Conservation (phyloP, 306 rosid genomes). For the Glycyrrhiza uralensis region DNA sequence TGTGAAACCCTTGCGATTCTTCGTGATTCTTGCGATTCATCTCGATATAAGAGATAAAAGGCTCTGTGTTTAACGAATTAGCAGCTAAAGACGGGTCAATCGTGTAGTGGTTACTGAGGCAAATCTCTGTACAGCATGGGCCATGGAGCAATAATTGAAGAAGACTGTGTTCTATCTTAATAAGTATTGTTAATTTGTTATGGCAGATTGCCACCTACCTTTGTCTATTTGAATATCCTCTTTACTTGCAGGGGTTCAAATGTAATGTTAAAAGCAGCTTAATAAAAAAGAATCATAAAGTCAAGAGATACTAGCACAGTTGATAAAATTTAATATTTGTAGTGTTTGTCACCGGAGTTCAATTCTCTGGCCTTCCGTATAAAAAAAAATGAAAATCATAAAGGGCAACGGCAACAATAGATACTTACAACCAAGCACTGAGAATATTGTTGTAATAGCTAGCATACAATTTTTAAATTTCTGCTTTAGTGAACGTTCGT, state of each 20-base stretch:
- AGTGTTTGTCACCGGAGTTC: too few species aligned
- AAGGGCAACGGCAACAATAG: not conserved
- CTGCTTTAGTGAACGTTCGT: not conserved
- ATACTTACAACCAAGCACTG: not conserved
- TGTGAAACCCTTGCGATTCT: too few species aligned
- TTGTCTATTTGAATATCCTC: slow-evolving; percentile 4
- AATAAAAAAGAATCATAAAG: not conserved
- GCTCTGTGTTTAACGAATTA: too few species aligned
- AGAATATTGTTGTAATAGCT: slow-evolving; percentile 19
- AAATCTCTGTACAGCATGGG: not conserved
- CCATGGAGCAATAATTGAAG: not conserved
- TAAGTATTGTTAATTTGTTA: not conserved
- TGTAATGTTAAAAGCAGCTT: not conserved
- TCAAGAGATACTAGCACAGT: too few species aligned
- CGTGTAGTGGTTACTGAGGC: not conserved
- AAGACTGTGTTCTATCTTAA: not conserved
- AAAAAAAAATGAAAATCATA: too few species aligned
- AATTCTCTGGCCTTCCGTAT: too few species aligned
- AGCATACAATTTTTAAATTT: not conserved
- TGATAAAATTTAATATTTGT: too few species aligned
- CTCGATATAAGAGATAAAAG: too few species aligned
- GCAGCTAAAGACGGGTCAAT: too few species aligned
- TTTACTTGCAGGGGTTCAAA: not conserved
- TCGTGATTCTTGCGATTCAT: too few species aligned
- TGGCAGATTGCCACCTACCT: not conserved